Base-by-base conservation (phyloP, 139 green algal genomes). In the Astrephomene gubernaculifera region DNA sequence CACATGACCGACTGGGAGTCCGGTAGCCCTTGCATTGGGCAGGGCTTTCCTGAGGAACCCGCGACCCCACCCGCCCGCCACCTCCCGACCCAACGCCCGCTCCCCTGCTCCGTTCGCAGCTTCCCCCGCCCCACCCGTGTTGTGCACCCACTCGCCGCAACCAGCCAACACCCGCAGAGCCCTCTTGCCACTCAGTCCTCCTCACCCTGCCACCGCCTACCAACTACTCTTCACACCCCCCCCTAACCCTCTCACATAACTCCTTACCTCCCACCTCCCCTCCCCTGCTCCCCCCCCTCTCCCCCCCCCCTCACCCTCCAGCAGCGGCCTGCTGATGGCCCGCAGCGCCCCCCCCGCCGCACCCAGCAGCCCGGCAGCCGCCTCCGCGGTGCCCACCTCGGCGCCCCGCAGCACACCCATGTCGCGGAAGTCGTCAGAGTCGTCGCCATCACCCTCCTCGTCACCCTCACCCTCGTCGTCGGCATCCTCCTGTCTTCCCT, bases 321-420 rank as follows among this genome's bases (percentile, higher is more conserved):
- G 64, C 63, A 85, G 64, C 33, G 79, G 79, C 43, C 79, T 54
- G 44, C 79, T 76, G 44, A 85, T 70, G 8, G 68, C 60, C 45
- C 64, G 41, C 41, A 85, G 22, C 36, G 25, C 44, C 25, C 24
- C 44, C 45, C 67, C 36, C 22, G 79, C 79, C 33, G 61, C 79
- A n/a, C 31, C 64, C 64, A 85, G 79, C 79, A 85, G 79, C 63
- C 3, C 36, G 7, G 22, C 64, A 24, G 79, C 79, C 21, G 33
- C 44, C 64, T 75, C 63, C n/a, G 79, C 79, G 0, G 39, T 44
- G 31, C 0, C 0, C 61, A 85, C 64, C 79, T 85, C 79, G 2
- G 24, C 9, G 27, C 43, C 33, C 22, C 22, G 29, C 27, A 85
- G 79, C 21, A 33, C n/a, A 64, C 79, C 79, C 79, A 85, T 85